phyloP scores from a whole-genome alignment of 345 rosid species.

The Melaleuca quinquenervia region DNA sequence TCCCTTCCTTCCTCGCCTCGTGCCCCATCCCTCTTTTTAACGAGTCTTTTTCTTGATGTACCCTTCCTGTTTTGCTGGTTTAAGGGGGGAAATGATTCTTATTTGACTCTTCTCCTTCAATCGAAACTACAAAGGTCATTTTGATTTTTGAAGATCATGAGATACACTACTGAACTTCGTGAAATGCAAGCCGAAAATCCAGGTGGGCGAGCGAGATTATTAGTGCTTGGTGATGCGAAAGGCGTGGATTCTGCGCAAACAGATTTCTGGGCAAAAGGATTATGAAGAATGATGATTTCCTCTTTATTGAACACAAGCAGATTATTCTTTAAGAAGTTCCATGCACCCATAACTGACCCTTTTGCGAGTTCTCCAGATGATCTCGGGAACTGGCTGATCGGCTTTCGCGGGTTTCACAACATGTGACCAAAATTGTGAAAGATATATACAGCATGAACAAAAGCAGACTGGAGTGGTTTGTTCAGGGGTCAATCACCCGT shows the following conservation, averaged over 20 bases:
- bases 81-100: background rate
- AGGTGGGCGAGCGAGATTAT: background rate
- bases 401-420: background rate
- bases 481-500: background rate
- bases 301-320: background rate
- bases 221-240: background rate
- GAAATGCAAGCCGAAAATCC: background rate
- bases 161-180: background rate
- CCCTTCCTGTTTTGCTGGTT: background rate
- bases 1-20: no score
- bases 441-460: conserved; percentile 11
- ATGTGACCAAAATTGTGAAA: background rate
- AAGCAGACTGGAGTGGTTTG: background rate
- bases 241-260: background rate
- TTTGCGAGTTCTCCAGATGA: background rate
- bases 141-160: background rate
- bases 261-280: background rate
- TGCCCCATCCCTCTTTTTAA: background rate
- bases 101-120: background rate
- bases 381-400: background rate
- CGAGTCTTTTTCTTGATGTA: background rate
- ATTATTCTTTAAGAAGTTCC: background rate
- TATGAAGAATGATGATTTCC: background rate
- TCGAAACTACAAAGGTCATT: background rate
- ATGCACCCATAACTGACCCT: background rate